Evolutionary conservation across 2,329 filamentous ascomycete genomes (phyloP).

Genomic region (Botryotinia calthae): DNA sequence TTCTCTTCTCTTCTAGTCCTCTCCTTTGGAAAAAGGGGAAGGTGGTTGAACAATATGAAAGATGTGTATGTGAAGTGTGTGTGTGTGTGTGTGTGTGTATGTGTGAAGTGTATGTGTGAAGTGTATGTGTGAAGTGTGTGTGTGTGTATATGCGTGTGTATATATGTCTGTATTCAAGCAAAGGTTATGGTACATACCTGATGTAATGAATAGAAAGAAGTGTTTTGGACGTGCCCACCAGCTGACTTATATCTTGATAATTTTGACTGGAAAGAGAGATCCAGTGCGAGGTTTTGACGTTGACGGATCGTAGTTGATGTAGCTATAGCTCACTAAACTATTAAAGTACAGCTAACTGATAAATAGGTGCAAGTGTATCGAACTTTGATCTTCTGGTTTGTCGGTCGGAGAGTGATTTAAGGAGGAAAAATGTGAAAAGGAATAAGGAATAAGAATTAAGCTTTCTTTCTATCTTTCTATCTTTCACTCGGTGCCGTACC

Average conservation of each 20-base stretch:
- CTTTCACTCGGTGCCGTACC: not conserved
- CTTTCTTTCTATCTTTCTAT: constrained; percentile 5
- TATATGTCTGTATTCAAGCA: not conserved
- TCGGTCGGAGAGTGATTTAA: not conserved
- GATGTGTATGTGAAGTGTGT: not conserved
- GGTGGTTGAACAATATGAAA: not conserved
- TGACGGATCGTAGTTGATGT: not conserved
- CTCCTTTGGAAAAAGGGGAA: not conserved
- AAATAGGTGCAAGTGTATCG: not conserved
- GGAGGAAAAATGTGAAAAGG: not conserved
- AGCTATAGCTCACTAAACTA: not conserved
- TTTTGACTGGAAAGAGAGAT: not conserved
- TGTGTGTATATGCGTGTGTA: not conserved
- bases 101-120: not conserved
- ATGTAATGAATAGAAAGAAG: not conserved
- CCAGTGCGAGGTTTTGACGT: not conserved
- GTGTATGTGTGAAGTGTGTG: not conserved
- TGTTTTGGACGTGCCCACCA: not conserved
- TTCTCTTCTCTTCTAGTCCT: not conserved
- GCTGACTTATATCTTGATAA: no score
- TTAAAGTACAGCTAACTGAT: not conserved
- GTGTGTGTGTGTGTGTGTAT: not conserved
- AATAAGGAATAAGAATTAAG: not conserved
- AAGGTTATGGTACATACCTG: not conserved
- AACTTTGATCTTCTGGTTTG: not conserved